Evolutionary conservation across 148 eudicot species (phyloP).

Genomic region (Fallopia convolvulus): DNA sequence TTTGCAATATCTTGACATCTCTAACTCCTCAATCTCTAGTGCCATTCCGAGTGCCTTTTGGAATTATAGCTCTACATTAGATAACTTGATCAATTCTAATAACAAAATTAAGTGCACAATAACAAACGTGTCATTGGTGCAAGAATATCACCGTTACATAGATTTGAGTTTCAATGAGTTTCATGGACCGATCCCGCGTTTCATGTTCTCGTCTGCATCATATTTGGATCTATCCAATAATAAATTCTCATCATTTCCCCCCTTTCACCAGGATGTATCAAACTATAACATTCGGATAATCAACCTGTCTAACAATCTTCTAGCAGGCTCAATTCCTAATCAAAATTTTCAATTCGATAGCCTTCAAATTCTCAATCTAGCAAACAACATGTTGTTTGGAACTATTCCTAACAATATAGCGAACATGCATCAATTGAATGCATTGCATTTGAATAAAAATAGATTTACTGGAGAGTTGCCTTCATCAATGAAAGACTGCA

Average conservation of each 20-base stretch:
- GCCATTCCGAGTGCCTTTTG: not conserved
- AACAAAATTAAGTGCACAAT: not conserved
- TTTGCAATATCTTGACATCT: not conserved
- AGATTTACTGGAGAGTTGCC: not conserved
- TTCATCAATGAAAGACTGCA: slow-evolving; percentile 1
- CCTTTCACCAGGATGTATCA: not conserved
- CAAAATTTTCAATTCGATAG: not conserved
- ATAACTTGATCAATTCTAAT: not conserved
- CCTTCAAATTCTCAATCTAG: not conserved
- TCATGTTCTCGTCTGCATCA: no score
- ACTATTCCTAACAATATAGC: not conserved
- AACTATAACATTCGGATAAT: not conserved
- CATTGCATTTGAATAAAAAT: not conserved
- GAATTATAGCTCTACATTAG: not conserved
- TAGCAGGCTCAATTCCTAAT: not conserved
- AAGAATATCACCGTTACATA: fast-evolving
- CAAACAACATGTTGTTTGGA: not conserved
- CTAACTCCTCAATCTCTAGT: not conserved
- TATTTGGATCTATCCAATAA: not conserved
- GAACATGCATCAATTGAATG: not conserved
- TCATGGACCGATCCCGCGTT: not conserved
- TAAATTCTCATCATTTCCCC: not conserved
- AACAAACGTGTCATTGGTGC: not conserved
- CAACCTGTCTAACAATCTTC: not conserved
- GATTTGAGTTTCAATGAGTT: slow-evolving; percentile 3